Evolutionary conservation across 257 asterid species (phyloP).

Genomic region (Verbascum thapsus): DNA sequence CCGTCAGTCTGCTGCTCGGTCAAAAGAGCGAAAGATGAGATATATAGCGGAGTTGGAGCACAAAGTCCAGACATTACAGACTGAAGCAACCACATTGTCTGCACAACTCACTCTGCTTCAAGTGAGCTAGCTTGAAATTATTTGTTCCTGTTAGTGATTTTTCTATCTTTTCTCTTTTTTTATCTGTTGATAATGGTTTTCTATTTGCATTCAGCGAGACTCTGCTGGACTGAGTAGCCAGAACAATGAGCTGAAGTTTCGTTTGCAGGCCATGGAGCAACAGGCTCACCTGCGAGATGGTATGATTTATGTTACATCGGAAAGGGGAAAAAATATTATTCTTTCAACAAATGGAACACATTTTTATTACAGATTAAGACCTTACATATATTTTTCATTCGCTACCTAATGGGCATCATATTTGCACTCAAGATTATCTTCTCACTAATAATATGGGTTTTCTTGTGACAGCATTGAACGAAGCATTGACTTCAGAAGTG

Average conservation of each 20-base stretch:
- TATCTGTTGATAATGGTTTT: constrained; percentile 8
- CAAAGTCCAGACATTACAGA: constrained; percentile 76
- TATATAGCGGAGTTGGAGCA: constrained; percentile 71
- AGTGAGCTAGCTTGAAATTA: constrained; percentile 38
- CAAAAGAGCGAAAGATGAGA: constrained; percentile 71
- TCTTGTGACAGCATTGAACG: constrained; percentile 61
- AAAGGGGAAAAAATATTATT: no score
- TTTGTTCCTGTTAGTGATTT: not conserved
- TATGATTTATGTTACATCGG: no score
- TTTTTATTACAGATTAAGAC: no score
- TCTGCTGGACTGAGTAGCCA: constrained; percentile 61
- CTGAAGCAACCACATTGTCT: constrained; percentile 76
- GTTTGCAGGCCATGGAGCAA: constrained; percentile 80
- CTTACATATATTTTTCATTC: not conserved
- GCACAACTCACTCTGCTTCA: constrained; percentile 73
- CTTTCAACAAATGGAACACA: no score
- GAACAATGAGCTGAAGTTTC: constrained; percentile 73
- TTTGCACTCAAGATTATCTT: not conserved
- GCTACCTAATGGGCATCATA: not conserved
- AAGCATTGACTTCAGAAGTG: constrained; percentile 63
- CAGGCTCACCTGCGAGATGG: constrained; percentile 85
- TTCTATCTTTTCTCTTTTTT: constrained; percentile 5
- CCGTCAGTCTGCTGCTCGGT: constrained; percentile 80
- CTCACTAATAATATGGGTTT: not conserved
- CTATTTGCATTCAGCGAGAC: constrained; percentile 55